A percentile compares a stretch with the other conserved stretches of the same genome.
phyloP scores from a whole-genome alignment of 2,329 filamentous ascomycete genomes.

The Pseudocercospora crystallina region DNA sequence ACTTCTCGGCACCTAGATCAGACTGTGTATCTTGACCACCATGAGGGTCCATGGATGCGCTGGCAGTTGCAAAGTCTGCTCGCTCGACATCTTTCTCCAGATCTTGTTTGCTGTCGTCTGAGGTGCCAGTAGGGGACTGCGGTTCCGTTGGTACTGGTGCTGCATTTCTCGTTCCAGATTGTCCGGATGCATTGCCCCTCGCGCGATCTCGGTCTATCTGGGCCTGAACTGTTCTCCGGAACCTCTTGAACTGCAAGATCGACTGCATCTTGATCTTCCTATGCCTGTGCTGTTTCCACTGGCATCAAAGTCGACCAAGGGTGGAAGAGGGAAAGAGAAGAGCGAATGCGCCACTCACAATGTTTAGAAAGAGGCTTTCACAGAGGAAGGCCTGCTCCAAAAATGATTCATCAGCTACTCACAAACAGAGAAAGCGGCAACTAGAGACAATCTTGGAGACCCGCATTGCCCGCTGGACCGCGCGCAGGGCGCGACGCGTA shows the following conservation, averaged over 20 bases:
- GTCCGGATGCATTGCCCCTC: slow-evolving; percentile 11
- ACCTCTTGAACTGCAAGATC: slow-evolving; percentile 28
- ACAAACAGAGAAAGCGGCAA: too few species aligned
- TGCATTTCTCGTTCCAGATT: not conserved
- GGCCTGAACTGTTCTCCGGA: slow-evolving; percentile 23
- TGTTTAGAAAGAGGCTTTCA: not conserved
- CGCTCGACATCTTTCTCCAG: slow-evolving; percentile 21
- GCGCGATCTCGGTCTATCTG: slow-evolving; percentile 28
- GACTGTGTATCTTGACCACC: not conserved
- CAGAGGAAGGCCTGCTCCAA: too few species aligned
- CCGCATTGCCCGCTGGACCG: too few species aligned
- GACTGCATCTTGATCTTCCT: slow-evolving; percentile 20
- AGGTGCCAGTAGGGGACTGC: slow-evolving; percentile 12
- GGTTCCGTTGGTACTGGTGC: not conserved
- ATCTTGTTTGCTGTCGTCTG: slow-evolving; percentile 24
- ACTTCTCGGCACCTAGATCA: slow-evolving; percentile 11
- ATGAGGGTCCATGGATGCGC: not conserved
- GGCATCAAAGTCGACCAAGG: not conserved
- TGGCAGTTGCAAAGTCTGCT: slow-evolving; percentile 8
- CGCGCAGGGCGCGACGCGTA: too few species aligned
- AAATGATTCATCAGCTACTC: too few species aligned
- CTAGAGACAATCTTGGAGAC: too few species aligned
- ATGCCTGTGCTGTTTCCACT: not conserved
- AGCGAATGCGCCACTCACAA: not conserved
- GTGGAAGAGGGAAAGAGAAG: not conserved